Conservation (phyloP, 2,329 filamentous ascomycete genomes). For the Exophiala phaeomuriformis region DNA sequence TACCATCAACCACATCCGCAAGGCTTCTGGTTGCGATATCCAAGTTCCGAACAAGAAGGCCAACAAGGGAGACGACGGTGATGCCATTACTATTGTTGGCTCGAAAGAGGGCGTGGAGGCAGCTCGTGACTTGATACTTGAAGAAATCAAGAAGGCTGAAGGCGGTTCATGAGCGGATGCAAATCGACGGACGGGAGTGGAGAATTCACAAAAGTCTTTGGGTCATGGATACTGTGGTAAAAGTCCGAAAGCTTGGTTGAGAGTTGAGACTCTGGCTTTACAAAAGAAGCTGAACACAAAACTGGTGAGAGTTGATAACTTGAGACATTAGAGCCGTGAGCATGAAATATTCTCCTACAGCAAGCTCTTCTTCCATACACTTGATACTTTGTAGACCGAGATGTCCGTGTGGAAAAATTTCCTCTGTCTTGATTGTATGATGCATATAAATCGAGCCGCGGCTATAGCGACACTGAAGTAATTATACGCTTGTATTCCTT, state of each 20-base stretch:
- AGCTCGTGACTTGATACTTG: constrained; percentile 81
- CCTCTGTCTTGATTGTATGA: too few relatives aligned
- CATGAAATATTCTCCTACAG: neutral
- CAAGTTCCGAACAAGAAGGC: constrained; percentile 79
- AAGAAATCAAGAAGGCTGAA: constrained; percentile 62
- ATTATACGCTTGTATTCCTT: too few relatives aligned
- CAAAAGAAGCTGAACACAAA: neutral
- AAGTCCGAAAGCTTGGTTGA: neutral
- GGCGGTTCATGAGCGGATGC: constrained; percentile 4
- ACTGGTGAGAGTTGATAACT: neutral
- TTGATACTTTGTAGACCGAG: too few relatives aligned
- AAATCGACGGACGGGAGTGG: neutral
- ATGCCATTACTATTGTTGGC: constrained; percentile 87
- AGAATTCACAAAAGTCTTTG: neutral
- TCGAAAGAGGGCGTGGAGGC: constrained; percentile 71
- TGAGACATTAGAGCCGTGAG: neutral
- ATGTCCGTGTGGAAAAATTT: too few relatives aligned
- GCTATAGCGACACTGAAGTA: too few relatives aligned
- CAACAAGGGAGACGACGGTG: constrained; percentile 49
- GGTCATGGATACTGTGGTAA: constrained; percentile 1
- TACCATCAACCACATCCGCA: constrained; percentile 88
- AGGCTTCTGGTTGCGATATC: constrained; percentile 87
- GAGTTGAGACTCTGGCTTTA: neutral
- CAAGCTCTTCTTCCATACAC: too few relatives aligned
- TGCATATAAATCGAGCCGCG: too few relatives aligned